Percentiles rank a stretch among this genome's conserved stretches.
Evolutionary conservation across 2,329 filamentous ascomycete genomes (phyloP).

Genomic region (Paecilomyces sp.): DNA sequence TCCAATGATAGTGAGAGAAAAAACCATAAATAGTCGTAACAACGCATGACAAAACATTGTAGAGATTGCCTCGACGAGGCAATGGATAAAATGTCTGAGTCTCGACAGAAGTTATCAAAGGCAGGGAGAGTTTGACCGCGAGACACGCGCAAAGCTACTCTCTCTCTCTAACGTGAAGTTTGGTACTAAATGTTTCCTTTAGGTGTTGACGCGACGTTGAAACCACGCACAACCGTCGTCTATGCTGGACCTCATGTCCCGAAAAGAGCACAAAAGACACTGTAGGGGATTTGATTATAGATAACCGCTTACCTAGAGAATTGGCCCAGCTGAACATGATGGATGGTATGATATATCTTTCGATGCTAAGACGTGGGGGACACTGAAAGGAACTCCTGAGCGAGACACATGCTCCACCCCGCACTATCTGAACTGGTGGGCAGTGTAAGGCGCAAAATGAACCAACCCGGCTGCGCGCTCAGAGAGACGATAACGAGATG

Average conservation of each 20-base stretch:
- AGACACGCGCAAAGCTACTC: neutral
- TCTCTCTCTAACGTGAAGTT: neutral
- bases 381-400: neutral
- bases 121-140: neutral
- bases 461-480: neutral
- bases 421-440: neutral
- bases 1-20: neutral
- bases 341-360: neutral
- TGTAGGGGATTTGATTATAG: neutral
- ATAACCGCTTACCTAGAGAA: conserved; percentile 20
- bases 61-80: neutral
- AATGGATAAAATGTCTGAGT: neutral
- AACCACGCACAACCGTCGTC: neutral
- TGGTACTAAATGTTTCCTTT: neutral
- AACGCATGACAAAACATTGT: neutral
- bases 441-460: neutral
- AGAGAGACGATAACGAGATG: neutral
- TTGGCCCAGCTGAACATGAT: conserved; percentile 29
- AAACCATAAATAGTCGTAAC: neutral
- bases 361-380: neutral
- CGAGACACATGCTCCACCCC: neutral
- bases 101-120: neutral
- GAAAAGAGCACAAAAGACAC: neutral
- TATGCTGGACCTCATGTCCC: neutral
- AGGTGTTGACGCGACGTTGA: neutral